A percentile compares a stretch with the other conserved stretches of the same genome.
Evolutionary conservation across 2,329 filamentous ascomycete genomes (phyloP).

Genomic region (Neonectria punicea): DNA sequence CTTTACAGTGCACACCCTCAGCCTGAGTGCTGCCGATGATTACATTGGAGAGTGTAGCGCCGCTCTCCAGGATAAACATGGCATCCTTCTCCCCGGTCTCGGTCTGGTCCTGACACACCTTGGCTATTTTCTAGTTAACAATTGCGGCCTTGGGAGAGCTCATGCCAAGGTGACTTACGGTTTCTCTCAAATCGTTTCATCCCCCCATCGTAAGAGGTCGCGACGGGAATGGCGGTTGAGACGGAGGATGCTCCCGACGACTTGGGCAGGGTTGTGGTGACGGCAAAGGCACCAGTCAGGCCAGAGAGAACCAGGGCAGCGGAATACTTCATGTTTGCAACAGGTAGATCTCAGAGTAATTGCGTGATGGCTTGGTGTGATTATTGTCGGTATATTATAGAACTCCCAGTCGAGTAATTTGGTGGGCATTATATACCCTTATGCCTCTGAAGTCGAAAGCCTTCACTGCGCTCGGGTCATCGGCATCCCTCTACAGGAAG

Average conservation of each 20-base stretch:
- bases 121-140: constrained; percentile 19
- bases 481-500: too few species aligned
- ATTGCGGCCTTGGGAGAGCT: constrained; percentile 4
- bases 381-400: too few species aligned
- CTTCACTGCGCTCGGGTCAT: too few species aligned
- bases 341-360: too few species aligned
- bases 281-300: background rate
- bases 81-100: constrained; percentile 47
- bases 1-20: constrained; percentile 63
- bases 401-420: too few species aligned
- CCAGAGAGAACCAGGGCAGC: too few species aligned
- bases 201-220: constrained; percentile 12
- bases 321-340: too few species aligned
- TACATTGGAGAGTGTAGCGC: constrained; percentile 62
- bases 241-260: constrained; percentile 16
- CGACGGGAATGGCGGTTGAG: constrained; percentile 5
- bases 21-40: constrained; percentile 62
- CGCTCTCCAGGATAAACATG: constrained; percentile 63
- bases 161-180: background rate
- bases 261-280: constrained; percentile 14
- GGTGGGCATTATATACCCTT: too few species aligned
- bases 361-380: too few species aligned
- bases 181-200: constrained; percentile 21
- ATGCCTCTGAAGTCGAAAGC: too few species aligned
- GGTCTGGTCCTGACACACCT: constrained; percentile 41